Conservation (phyloP, 2,329 filamentous ascomycete species). For the Hypoxylon sp. region DNA sequence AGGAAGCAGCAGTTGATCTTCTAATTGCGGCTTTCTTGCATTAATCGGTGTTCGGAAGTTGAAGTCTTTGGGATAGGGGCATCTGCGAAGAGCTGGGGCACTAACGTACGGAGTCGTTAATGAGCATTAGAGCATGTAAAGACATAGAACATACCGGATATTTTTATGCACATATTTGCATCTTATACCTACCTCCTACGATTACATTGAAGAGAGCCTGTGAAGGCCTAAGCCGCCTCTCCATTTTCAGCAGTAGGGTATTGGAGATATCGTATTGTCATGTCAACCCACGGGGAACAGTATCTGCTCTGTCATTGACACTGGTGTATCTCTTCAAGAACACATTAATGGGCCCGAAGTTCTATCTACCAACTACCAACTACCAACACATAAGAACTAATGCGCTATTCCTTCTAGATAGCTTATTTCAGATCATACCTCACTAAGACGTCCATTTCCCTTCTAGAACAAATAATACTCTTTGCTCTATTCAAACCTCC, state of each 20-base stretch:
- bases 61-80: not conserved
- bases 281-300: not conserved
- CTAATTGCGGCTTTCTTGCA: constrained; percentile 63
- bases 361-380: no score
- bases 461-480: no score
- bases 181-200: constrained; percentile 1
- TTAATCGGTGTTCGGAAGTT: not conserved
- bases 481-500: constrained; percentile 30
- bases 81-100: not conserved
- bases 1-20: constrained; percentile 69
- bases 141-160: not conserved
- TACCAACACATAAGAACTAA: not conserved
- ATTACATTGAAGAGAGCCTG: not conserved
- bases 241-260: not conserved
- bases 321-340: not conserved
- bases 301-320: not conserved
- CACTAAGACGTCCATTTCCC: no score
- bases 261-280: not conserved
- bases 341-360: not conserved
- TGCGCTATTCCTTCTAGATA: not conserved
- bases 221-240: not conserved
- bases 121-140: constrained; percentile 3
- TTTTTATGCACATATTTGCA: constrained; percentile 2
- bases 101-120: not conserved
- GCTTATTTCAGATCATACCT: not conserved